Evolutionary conservation across 306 rosid species (phyloP).

Genomic region (Quercus alba): DNA sequence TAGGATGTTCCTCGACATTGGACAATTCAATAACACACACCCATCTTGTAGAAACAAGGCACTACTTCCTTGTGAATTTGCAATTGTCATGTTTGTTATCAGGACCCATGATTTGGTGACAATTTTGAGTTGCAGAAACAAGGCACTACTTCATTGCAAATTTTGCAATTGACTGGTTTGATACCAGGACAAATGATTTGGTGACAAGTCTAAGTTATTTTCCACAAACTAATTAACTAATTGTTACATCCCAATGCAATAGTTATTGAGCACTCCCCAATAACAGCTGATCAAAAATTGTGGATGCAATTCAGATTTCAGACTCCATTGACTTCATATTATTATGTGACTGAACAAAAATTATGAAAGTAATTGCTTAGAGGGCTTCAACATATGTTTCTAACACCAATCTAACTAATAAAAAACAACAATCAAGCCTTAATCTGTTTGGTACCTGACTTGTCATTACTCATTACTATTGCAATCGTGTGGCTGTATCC

Average conservation of each 20-base stretch:
- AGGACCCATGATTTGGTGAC: no score
- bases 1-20: not conserved
- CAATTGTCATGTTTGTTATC: no score
- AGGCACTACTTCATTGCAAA: not conserved
- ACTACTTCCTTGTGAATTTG: not conserved
- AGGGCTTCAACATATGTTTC: no score
- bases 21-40: not conserved
- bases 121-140: not conserved
- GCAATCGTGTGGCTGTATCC: no score
- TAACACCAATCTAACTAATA: not conserved
- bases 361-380: not conserved
- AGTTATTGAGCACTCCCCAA: not conserved
- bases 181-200: not conserved
- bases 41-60: not conserved
- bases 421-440: no score
- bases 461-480: no score
- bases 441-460: no score
- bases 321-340: not conserved
- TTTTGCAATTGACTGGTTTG: not conserved
- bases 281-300: not conserved
- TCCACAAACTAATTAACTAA: not conserved
- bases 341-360: not conserved
- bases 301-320: not conserved
- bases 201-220: not conserved
- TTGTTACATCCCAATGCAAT: not conserved